Conservation (phyloP, 495 filamentous ascomycete genomes). For the Penicillium daleae region DNA sequence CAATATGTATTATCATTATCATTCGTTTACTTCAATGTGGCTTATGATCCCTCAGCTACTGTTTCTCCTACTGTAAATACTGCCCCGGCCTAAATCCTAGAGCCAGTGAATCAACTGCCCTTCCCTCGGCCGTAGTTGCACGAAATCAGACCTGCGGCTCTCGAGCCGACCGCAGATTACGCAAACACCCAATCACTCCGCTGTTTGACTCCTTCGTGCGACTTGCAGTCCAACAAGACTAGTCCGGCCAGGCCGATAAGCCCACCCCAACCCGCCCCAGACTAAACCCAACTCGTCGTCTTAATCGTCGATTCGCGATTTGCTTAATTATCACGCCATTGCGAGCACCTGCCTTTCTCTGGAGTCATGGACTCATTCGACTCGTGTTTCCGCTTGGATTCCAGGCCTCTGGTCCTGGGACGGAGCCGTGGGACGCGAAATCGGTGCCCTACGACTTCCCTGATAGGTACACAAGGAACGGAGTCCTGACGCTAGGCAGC, state of each 20-base stretch:
- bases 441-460: background rate
- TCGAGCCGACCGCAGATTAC: background rate
- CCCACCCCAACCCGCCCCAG: background rate
- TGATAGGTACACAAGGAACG: background rate
- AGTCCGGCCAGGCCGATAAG: slow-evolving; percentile 8
- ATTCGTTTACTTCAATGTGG: too few species aligned
- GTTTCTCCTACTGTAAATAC: background rate
- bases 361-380: background rate
- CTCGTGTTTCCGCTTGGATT: background rate
- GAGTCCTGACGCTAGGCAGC: background rate
- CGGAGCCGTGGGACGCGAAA: background rate
- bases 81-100: background rate
- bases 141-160: background rate
- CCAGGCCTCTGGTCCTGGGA: slow-evolving; percentile 1
- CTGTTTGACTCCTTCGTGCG: background rate
- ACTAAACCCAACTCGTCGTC: background rate
- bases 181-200: background rate
- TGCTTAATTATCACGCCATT: slow-evolving; percentile 16
- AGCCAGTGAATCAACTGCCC: background rate
- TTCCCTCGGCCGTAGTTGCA: slow-evolving; percentile 2
- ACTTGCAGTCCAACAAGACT: background rate
- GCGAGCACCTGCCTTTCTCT: background rate
- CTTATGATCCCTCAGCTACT: background rate
- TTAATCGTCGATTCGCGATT: slow-evolving; percentile 11
- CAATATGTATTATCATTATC: too few species aligned